phyloP scores from a whole-genome alignment of 2,329 filamentous ascomycete species.

The Monosporascus sp. region DNA sequence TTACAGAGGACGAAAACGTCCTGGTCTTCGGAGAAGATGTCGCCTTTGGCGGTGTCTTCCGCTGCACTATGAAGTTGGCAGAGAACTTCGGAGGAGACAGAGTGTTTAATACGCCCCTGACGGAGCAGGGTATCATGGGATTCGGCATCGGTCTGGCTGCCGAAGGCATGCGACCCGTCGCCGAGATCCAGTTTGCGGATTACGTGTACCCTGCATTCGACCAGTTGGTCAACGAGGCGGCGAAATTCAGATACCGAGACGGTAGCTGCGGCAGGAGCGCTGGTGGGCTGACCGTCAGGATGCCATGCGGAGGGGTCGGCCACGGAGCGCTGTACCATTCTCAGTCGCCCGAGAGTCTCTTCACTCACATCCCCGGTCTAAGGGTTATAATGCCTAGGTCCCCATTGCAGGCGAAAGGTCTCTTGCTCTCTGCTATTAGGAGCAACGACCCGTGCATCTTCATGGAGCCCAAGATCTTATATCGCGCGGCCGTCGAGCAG shows the following conservation, averaged over 20 bases:
- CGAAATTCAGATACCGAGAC: slow-evolving; percentile 78
- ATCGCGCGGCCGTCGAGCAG: slow-evolving; percentile 86
- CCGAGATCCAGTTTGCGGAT: slow-evolving; percentile 94
- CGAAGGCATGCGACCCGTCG: slow-evolving; percentile 86
- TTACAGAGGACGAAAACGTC: slow-evolving; percentile 78
- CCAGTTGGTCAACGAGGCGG: slow-evolving; percentile 88
- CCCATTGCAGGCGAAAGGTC: slow-evolving; percentile 81
- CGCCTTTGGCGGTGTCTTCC: slow-evolving; percentile 92
- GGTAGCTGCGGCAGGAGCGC: slow-evolving; percentile 52
- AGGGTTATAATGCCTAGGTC: slow-evolving; percentile 82
- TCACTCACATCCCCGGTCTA: slow-evolving; percentile 81
- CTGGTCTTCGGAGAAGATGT: slow-evolving; percentile 96
- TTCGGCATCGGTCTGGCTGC: slow-evolving; percentile 88
- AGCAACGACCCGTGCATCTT: slow-evolving; percentile 85
- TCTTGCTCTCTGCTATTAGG: slow-evolving; percentile 71
- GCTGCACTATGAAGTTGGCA: slow-evolving; percentile 85
- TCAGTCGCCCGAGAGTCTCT: slow-evolving; percentile 82
- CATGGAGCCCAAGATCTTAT: slow-evolving; percentile 91
- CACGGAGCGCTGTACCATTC: slow-evolving; percentile 86
- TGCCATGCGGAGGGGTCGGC: slow-evolving; percentile 86
- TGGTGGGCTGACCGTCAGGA: slow-evolving; percentile 78
- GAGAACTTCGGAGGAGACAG: slow-evolving; percentile 81
- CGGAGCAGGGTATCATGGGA: slow-evolving; percentile 89
- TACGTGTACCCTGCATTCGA: slow-evolving; percentile 93
- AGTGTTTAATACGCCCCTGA: slow-evolving; percentile 94